Evolutionary conservation across 495 filamentous ascomycete species (phyloP).

Genomic region (Rhizodiscina lignyota): DNA sequence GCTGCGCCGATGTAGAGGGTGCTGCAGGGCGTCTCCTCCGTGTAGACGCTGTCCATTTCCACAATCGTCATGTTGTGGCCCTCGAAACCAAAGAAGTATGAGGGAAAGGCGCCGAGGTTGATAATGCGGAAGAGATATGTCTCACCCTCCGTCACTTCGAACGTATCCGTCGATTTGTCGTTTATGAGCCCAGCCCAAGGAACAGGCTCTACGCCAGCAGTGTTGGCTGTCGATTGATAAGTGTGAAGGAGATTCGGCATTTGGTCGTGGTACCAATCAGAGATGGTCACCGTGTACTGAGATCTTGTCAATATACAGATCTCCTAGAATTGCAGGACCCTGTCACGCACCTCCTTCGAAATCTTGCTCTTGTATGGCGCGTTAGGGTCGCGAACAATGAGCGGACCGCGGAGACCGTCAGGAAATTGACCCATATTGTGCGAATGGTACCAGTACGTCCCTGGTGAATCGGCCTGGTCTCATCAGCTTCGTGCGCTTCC

Average conservation of each 20-base stretch:
- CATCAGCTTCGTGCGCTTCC: not conserved
- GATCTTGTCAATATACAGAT: slow-evolving; percentile 44
- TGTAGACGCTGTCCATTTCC: slow-evolving; percentile 61
- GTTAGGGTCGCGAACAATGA: slow-evolving; percentile 53
- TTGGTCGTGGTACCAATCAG: slow-evolving; percentile 45
- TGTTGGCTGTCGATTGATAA: slow-evolving; percentile 35
- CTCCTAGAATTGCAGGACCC: too few species aligned
- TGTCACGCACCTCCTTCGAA: too few species aligned
- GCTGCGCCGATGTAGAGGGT: slow-evolving; percentile 64
- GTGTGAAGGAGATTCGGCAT: slow-evolving; percentile 25
- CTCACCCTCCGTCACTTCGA: slow-evolving; percentile 50
- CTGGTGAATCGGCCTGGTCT: slow-evolving; percentile 41
- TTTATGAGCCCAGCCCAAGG: slow-evolving; percentile 38
- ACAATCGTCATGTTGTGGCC: slow-evolving; percentile 45
- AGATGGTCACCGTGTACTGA: slow-evolving; percentile 41
- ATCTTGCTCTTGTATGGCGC: too few species aligned
- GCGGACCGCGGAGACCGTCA: slow-evolving; percentile 54
- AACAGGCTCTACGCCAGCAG: slow-evolving; percentile 35
- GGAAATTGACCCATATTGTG: slow-evolving; percentile 43
- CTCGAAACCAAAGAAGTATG: slow-evolving; percentile 27
- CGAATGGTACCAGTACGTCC: slow-evolving; percentile 48
- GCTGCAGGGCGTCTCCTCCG: slow-evolving; percentile 43
- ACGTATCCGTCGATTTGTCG: slow-evolving; percentile 35
- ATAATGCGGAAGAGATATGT: slow-evolving; percentile 68
- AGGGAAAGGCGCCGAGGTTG: slow-evolving; percentile 39